phyloP scores from a whole-genome alignment of 2,329 filamentous ascomycete species.

The Exutisphaerella laricina region DNA sequence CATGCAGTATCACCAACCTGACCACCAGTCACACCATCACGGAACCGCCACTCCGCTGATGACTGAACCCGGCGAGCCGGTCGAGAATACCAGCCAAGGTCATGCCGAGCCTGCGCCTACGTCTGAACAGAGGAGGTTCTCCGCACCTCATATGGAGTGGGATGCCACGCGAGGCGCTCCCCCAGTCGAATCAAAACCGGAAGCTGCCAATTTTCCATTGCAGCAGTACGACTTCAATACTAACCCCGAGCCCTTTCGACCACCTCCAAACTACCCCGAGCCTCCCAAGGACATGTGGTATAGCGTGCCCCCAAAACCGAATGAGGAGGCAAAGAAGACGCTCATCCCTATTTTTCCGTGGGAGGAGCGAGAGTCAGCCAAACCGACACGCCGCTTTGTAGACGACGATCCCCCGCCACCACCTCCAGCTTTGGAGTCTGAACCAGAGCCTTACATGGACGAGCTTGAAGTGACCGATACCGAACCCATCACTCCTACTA shows the following conservation, averaged over 20 bases:
- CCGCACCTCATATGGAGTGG: constrained; percentile 56
- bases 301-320: constrained; percentile 53
- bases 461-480: constrained; percentile 26
- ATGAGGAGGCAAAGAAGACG: constrained; percentile 52
- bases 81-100: constrained; percentile 42
- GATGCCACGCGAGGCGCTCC: constrained; percentile 57
- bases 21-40: constrained; percentile 10
- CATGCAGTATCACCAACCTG: constrained; percentile 3
- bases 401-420: constrained; percentile 43
- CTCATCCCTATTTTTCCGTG: constrained; percentile 91
- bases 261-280: constrained; percentile 71
- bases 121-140: constrained; percentile 47
- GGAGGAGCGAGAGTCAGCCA: constrained; percentile 64
- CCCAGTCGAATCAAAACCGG: constrained; percentile 64
- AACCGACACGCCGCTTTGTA: constrained; percentile 60
- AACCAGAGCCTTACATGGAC: constrained; percentile 21
- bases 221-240: constrained; percentile 78
- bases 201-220: constrained; percentile 76
- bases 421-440: constrained; percentile 17
- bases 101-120: constrained; percentile 41
- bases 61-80: constrained; percentile 39
- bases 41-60: constrained; percentile 30
- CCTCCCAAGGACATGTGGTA: constrained; percentile 88
- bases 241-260: constrained; percentile 67
- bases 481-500: constrained; percentile 40